Conservation (phyloP, 257 asterid genomes). For the Cordia subcordata region DNA sequence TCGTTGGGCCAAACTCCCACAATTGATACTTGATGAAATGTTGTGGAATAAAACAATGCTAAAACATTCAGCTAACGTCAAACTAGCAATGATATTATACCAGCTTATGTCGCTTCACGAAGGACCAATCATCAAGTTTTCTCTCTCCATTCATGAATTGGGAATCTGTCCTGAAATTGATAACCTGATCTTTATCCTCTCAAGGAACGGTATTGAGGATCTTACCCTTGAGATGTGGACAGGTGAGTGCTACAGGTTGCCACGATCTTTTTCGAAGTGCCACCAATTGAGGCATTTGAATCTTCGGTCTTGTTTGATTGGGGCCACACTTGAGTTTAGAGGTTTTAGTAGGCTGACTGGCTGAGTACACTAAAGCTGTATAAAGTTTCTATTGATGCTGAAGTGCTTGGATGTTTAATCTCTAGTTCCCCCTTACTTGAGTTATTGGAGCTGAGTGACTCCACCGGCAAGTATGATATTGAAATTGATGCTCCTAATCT, state of each 20-base stretch:
- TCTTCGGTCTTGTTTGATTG: conserved; percentile 1
- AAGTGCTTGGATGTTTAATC: not conserved
- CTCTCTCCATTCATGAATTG: conserved; percentile 10
- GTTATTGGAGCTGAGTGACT: conserved; percentile 2
- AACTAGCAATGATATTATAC: not conserved
- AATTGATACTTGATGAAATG: not conserved
- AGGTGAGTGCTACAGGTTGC: conserved; percentile 4
- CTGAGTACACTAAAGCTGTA: not conserved
- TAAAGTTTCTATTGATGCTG: not conserved
- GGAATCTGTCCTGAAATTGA: conserved; percentile 15
- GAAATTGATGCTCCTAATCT: not conserved
- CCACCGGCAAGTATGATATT: too few relatives aligned
- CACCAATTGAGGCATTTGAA: not conserved
- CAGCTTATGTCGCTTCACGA: conserved; percentile 13
- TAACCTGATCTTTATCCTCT: conserved; percentile 4
- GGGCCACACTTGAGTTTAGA: conserved; percentile 1
- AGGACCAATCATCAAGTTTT: conserved; percentile 15
- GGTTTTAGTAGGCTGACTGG: conserved; percentile 13
- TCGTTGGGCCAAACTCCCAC: not conserved
- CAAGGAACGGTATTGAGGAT: conserved; percentile 9
- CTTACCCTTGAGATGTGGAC: conserved; percentile 2
- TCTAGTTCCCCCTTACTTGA: conserved; percentile 8
- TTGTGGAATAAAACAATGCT: not conserved
- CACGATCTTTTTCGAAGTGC: conserved; percentile 7
- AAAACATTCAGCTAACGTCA: not conserved